Conservation (phyloP, 2,329 filamentous ascomycete genomes). For the Trichoderma aggressivum region DNA sequence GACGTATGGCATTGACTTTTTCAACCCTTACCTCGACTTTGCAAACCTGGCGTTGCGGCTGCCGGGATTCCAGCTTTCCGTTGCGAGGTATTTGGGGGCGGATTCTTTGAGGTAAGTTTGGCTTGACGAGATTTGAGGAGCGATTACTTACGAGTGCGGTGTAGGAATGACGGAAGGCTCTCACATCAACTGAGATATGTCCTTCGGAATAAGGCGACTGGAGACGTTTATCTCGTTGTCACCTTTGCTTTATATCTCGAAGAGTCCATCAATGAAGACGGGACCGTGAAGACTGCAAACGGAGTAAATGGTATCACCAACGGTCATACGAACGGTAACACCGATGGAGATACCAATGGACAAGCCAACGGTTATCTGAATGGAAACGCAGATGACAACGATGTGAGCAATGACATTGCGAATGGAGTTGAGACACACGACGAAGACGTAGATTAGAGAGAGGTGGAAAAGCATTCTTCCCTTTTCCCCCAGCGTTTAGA, state of each 20-base stretch:
- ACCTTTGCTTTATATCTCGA: constrained; percentile 73
- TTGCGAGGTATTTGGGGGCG: constrained; percentile 78
- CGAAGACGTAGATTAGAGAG: constrained; percentile 44
- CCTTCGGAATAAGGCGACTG: constrained; percentile 73
- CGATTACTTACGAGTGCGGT: constrained; percentile 21
- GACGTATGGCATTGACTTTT: constrained; percentile 65
- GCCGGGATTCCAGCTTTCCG: constrained; percentile 68
- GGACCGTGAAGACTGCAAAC: constrained; percentile 46
- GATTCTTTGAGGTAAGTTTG: constrained; percentile 66
- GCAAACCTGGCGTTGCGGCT: constrained; percentile 65
- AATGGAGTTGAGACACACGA: constrained; percentile 33
- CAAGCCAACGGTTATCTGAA: constrained; percentile 38
- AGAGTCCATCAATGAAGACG: constrained; percentile 60
- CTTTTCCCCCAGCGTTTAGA: not conserved
- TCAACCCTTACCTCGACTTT: constrained; percentile 90
- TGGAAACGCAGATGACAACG: not conserved
- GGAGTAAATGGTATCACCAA: constrained; percentile 24
- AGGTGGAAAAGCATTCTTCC: not conserved
- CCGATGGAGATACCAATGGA: constrained; percentile 56
- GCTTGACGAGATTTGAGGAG: not conserved
- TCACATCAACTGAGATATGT: constrained; percentile 89
- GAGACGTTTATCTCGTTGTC: constrained; percentile 74
- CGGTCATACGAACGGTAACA: constrained; percentile 26
- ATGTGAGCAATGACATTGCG: constrained; percentile 23
- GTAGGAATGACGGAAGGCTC: constrained; percentile 49